Base-by-base conservation (phyloP, 768 basidiomycete genomes). In the Suillus clintonianus region DNA sequence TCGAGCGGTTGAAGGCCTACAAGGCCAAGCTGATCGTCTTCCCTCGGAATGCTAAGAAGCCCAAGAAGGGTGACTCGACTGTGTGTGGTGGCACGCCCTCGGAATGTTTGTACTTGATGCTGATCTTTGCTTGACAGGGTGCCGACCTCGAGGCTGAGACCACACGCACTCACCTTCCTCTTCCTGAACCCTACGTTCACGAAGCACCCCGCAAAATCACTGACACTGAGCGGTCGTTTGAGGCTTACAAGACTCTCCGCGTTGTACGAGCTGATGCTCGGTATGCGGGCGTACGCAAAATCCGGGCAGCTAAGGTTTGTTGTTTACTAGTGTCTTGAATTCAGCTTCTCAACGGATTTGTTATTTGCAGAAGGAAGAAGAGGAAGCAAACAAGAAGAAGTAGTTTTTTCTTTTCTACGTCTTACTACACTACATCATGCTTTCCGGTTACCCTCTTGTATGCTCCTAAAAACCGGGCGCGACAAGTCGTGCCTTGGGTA, bases 151-250 rank as follows among this genome's bases (percentile, higher is more conserved):
- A 81, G 67, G 89, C 90, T 59, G 76, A 86, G 69, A 92, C 89
- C 67, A 92, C 92, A 69, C 91, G 92, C 63, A 75, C 80, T 57
- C 68, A 83, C 63, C 70, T 91, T 69, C 80, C 91, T 61, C 83
- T 99, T 66, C 90, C 94, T 61, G 75, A 86, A 59, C 75, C 85
- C 63, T 86, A 85, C 78, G 78, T 81, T 54, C 85, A 85, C 69
- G 97, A 99, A 79, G 79, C 85, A 36, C 97, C 97, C 71, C 93
- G 97, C 77, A 90, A 92, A 81, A 97, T 99, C 76, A 93, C 94
- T 66, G 80, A 84, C 55, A 92, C 92, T 71, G 97, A 99, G 80
- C 92, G 90, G 75, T 85, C 89, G 67, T 91, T 95, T 82, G 74
- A 92, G 69, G 97, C 97, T 8, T 98, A 86, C 89, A 85, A 84